Base-by-base conservation (phyloP, 2,329 filamentous ascomycete genomes). In the Venturia aucupariae region DNA sequence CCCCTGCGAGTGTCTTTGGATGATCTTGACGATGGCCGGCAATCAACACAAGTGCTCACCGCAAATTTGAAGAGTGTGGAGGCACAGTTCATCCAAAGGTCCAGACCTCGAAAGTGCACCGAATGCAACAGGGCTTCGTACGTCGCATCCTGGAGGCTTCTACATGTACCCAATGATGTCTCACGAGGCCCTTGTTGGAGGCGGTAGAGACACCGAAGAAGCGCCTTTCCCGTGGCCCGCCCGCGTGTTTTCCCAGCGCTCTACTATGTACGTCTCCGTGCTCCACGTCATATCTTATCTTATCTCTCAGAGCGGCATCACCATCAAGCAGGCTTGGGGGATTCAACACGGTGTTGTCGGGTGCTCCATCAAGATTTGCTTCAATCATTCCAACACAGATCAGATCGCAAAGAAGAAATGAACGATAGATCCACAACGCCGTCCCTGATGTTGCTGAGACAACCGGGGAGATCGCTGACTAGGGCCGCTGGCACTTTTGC, bases 271-370 rank as follows among this genome's bases (percentile, higher is more conserved):
- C n/a, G n/a, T n/a, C n/a, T n/a, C n/a, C n/a, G n/a, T n/a, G n/a
- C n/a, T 35, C 30, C 15, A 57, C 51, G 51, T 57, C 51, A 57
- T 57, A 19, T 57, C 51, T 57, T 57, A 19, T 57, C 51, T 57
- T 57, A 57, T 57, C 51, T 57, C 7, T 6, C n/a, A 17, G 13
- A n/a, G 6, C 19, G 32, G 30, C 17, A 32, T 15, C 30, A 35
- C 4, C 24, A 19, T 48, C 46, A 48, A 15, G 22, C 22, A 48
- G 22, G n/a, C 22, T 27, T 24, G 46, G 19, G 11, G 24, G 8
- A 24, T n/a, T n/a, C n/a, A n/a, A 44, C 41, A 44, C 15, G 3
- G 19, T 17, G 41, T 10, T 11, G 46, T 5, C 7, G 27, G 46
- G 10, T 15, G 46, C 4, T 51, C 3, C 22, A 22, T 10, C 22